A percentile compares a stretch with the other conserved stretches of the same genome.
phyloP scores from a whole-genome alignment of 2,329 filamentous ascomycete species.

The Hysterium pulicare region DNA sequence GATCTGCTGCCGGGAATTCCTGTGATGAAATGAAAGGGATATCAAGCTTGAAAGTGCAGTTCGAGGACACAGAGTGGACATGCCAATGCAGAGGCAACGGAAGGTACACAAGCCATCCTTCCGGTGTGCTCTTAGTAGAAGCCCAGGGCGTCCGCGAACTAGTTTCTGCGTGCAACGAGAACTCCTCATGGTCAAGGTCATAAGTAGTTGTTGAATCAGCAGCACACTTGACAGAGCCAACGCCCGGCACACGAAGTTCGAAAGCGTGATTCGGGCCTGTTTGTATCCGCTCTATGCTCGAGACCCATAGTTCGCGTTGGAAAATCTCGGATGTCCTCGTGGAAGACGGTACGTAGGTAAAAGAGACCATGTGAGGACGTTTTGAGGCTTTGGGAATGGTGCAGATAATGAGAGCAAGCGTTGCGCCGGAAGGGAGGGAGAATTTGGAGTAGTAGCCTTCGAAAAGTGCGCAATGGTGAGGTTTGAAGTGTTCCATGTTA shows the following conservation, averaged over 20 bases:
- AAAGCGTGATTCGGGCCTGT: slow-evolving; percentile 34
- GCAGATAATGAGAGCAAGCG: slow-evolving; percentile 48
- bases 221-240: slow-evolving; percentile 39
- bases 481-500: slow-evolving; percentile 43
- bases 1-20: slow-evolving; percentile 15
- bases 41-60: slow-evolving; percentile 37
- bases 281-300: slow-evolving; percentile 35
- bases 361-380: slow-evolving; percentile 45
- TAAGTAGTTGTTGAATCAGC: slow-evolving; percentile 39
- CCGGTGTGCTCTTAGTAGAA: slow-evolving; percentile 38
- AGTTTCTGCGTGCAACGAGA: slow-evolving; percentile 41
- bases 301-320: slow-evolving; percentile 44
- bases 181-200: slow-evolving; percentile 26
- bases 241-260: slow-evolving; percentile 37
- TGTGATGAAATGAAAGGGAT: slow-evolving; percentile 27
- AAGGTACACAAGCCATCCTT: slow-evolving; percentile 44
- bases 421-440: slow-evolving; percentile 43
- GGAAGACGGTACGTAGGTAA: slow-evolving; percentile 46
- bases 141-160: slow-evolving; percentile 40
- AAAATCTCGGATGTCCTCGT: slow-evolving; percentile 28
- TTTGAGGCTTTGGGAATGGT: slow-evolving; percentile 41
- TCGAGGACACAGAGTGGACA: slow-evolving; percentile 46
- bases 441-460: slow-evolving; percentile 54
- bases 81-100: slow-evolving; percentile 52
- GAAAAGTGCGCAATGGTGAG: slow-evolving; percentile 42